Base-by-base conservation (phyloP, 2,329 filamentous ascomycete species). In the Pseudogymnoascus pannorum region DNA sequence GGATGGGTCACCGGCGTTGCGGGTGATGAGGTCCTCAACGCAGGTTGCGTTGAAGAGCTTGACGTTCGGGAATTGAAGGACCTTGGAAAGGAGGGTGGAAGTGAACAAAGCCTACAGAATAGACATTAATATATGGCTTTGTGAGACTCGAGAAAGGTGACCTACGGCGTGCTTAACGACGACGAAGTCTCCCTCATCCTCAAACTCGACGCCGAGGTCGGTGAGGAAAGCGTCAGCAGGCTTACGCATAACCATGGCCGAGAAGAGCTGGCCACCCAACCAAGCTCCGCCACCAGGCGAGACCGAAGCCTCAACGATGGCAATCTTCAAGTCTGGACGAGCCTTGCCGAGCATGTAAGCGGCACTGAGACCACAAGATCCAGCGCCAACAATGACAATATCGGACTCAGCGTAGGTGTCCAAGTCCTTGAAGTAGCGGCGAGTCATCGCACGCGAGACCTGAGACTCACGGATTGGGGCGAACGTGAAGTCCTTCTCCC, bases 21-120 rank as follows among this genome's bases (percentile, higher is more conserved):
- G 89, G 18, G 92, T 96, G 76, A 97, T 93, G 65, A 97, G 80
- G 71, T 97, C 92, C 77, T 97, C 92, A 44, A 97, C 92, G 18
- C 88, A 83, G 35, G 92, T 96, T 36, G 92, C 92, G 73, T 97
- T 97, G 85, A 96, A 97, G 65, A 97, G 86, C 84, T 97, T 97
- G 71, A 96, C 84, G 76, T 97, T 96, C 65, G 90, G 89, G 78
- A 95, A 89, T 63, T 83, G 77, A 59, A 97, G 79, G 8, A 97
- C 92, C 76, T 88, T 88, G 72, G 87, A 88, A 69, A 97, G 78
- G 63, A 97, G 79, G 24, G 92, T 96, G 63, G 87, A 91, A 31
- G 92, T 97, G 80, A 96, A 96, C 64, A 96, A 83, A 0, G 92
- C 90, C 33, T 72, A 44, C 4, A 14, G 6, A 11, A 31, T 4